Percentiles rank a stretch among this genome's conserved stretches.
Evolutionary conservation across 345 rosid genomes (phyloP).

Genomic region (Ceriops zippeliana): DNA sequence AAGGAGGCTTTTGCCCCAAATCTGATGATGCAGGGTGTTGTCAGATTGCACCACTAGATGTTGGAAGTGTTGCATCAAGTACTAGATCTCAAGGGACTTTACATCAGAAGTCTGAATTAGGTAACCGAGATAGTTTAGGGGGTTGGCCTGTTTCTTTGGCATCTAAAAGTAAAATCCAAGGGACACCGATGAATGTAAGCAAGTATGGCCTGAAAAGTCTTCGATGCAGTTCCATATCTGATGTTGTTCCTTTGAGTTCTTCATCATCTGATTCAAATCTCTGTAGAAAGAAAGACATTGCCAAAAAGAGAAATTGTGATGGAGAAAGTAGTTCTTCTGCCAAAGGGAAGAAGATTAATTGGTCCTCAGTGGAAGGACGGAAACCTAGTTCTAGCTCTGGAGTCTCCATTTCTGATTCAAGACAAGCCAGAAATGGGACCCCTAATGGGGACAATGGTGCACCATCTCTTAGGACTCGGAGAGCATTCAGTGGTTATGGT

Average conservation of each 20-base stretch:
- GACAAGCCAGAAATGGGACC: conserved; percentile 47
- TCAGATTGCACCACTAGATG: conserved; percentile 27
- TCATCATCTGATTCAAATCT: conserved; percentile 48
- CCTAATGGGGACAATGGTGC: conserved; percentile 38
- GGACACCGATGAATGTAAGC: conserved; percentile 33
- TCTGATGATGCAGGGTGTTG: conserved; percentile 31
- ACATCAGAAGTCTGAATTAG: conserved; percentile 42
- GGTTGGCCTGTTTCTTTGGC: conserved; percentile 36
- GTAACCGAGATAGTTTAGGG: conserved; percentile 32
- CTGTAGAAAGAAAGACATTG: conserved; percentile 36
- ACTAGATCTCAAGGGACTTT: conserved; percentile 43
- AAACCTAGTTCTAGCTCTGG: conserved; percentile 40
- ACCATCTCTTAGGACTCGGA: conserved; percentile 51
- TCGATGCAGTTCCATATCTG: conserved; percentile 53
- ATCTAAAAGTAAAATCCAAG: conserved; percentile 40
- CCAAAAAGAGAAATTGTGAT: conserved; percentile 48
- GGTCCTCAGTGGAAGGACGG: conserved; percentile 41
- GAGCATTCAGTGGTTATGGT: conserved; percentile 33
- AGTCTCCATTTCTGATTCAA: conserved; percentile 52
- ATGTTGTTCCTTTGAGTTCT: conserved; percentile 44
- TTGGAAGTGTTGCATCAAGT: conserved; percentile 46
- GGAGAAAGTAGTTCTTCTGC: conserved; percentile 66
- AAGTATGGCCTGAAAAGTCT: conserved; percentile 45
- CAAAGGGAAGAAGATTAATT: conserved; percentile 53
- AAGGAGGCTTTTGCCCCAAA: conserved; percentile 30